phyloP scores from a whole-genome alignment of 345 rosid species.

The Brassica cretica region DNA sequence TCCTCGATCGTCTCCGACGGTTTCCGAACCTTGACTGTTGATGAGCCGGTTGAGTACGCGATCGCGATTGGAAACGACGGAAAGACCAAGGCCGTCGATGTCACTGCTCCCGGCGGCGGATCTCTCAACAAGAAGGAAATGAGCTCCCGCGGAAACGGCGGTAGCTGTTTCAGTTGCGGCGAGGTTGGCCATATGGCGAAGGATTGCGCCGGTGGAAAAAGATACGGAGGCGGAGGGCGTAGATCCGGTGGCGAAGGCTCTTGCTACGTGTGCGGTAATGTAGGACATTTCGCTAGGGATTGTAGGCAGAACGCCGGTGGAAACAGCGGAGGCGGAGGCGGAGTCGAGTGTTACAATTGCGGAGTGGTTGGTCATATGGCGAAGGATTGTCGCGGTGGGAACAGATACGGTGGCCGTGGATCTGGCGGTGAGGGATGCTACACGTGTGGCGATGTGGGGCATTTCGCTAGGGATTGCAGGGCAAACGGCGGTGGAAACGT shows the following conservation, averaged over 20 bases:
- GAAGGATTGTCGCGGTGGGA: constrained; percentile 42
- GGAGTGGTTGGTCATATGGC: constrained; percentile 47
- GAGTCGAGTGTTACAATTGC: constrained; percentile 42
- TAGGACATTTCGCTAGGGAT: constrained; percentile 58
- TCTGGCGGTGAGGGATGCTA: constrained; percentile 49
- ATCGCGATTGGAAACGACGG: constrained; percentile 45
- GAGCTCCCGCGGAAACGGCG: constrained; percentile 34
- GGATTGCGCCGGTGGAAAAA: constrained; percentile 39
- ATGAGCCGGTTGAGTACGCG: constrained; percentile 53
- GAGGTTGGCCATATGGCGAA: constrained; percentile 45
- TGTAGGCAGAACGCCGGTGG: constrained; percentile 44
- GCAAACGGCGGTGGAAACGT: constrained; percentile 30
- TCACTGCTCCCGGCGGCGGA: constrained; percentile 51
- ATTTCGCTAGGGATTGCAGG: constrained; percentile 56
- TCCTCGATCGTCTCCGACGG: constrained; percentile 66
- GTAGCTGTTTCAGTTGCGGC: constrained; percentile 45
- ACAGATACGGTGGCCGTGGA: constrained; percentile 39
- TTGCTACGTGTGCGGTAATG: constrained; percentile 51
- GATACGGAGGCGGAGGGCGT: constrained; percentile 28
- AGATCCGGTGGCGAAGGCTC: constrained; percentile 43
- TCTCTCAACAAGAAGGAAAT: constrained; percentile 42
- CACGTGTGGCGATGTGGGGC: constrained; percentile 50
- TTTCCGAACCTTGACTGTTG: constrained; percentile 53
- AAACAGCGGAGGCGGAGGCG: constrained; percentile 31
- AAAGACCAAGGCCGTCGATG: constrained; percentile 52